Percentiles rank a stretch among this genome's conserved stretches.
phyloP scores from a whole-genome alignment of 2,329 filamentous ascomycete genomes.

The Talaromyces pinophilus region DNA sequence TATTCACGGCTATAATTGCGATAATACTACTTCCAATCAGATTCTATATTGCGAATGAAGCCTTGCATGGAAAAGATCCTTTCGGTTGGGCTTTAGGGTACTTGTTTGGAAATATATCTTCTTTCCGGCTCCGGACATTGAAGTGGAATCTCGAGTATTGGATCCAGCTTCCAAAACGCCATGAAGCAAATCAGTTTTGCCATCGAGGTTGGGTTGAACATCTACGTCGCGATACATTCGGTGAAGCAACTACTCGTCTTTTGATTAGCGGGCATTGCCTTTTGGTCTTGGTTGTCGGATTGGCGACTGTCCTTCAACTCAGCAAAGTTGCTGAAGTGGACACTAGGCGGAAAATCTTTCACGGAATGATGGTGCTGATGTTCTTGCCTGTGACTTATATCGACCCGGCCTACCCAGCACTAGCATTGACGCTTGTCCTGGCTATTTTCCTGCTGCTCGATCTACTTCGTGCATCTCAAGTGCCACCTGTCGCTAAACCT shows the following conservation, averaged over 20 bases:
- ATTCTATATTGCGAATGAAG: slow-evolving; percentile 65
- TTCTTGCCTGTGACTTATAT: slow-evolving; percentile 83
- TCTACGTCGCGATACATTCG: slow-evolving; percentile 65
- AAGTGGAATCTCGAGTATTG: slow-evolving; percentile 69
- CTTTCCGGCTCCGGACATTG: slow-evolving; percentile 71
- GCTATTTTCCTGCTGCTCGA: slow-evolving; percentile 86
- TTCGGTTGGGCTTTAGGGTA: slow-evolving; percentile 93
- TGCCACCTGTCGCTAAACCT: slow-evolving; percentile 84
- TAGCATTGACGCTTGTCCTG: slow-evolving; percentile 78
- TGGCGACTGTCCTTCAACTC: slow-evolving; percentile 72
- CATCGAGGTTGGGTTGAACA: slow-evolving; percentile 64
- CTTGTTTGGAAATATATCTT: slow-evolving; percentile 74
- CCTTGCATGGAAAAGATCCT: slow-evolving; percentile 73
- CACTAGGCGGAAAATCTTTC: slow-evolving; percentile 93
- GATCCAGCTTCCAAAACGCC: slow-evolving; percentile 66
- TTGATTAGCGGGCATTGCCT: slow-evolving; percentile 73
- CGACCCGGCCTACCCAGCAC: slow-evolving; percentile 78
- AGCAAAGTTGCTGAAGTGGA: slow-evolving; percentile 84
- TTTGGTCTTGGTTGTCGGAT: slow-evolving; percentile 66
- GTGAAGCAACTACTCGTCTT: slow-evolving; percentile 79
- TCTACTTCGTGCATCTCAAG: slow-evolving; percentile 82
- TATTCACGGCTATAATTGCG: slow-evolving; percentile 67
- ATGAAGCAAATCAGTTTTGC: slow-evolving; percentile 42
- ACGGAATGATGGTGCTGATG: slow-evolving; percentile 98
- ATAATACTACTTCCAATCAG: slow-evolving; percentile 73